These are phyloP conservation scores for Calonectria hongkongensis DNA, from an alignment of 2,329 filamentous ascomycete species.

Conservation along the genomic window DNA sequence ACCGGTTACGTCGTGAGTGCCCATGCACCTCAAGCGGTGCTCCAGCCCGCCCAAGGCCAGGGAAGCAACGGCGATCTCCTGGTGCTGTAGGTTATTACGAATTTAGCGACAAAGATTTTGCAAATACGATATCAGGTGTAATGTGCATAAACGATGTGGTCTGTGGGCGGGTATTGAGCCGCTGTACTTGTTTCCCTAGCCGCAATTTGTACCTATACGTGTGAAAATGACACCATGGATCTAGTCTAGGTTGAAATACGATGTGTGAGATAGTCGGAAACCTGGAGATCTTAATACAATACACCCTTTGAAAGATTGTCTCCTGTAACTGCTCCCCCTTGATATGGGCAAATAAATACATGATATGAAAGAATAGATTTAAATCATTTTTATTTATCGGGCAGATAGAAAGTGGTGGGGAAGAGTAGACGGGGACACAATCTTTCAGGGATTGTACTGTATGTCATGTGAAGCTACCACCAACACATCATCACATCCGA, in stretches of 20 bases:
- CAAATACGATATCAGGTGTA: conserved; percentile 29
- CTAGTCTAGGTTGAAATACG: conserved; percentile 19
- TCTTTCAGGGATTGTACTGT: no score
- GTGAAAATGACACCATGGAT: conserved; percentile 4
- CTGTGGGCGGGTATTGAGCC: neutral
- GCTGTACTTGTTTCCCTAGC: neutral
- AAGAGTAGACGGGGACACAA: no score
- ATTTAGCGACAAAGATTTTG: conserved; percentile 47
- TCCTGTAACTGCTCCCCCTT: no score
- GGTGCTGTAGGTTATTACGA: conserved; percentile 69
- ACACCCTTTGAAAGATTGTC: no score
- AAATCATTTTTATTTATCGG: no score
- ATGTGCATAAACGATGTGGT: conserved; percentile 31
- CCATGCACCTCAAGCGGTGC: conserved; percentile 84
- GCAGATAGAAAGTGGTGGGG: no score
- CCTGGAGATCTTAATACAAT: neutral
- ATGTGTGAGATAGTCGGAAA: neutral
- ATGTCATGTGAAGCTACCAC: neutral
- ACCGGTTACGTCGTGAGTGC: conserved; percentile 86
- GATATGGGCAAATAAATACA: no score
- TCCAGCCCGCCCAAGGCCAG: conserved; percentile 80
- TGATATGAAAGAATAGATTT: no score
- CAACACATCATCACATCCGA: neutral
- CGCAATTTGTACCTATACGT: conserved; percentile 23
- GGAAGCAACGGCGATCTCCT: conserved; percentile 83